Conservation (phyloP, 805 yeast species). For the Sungouiella blattae region DNA sequence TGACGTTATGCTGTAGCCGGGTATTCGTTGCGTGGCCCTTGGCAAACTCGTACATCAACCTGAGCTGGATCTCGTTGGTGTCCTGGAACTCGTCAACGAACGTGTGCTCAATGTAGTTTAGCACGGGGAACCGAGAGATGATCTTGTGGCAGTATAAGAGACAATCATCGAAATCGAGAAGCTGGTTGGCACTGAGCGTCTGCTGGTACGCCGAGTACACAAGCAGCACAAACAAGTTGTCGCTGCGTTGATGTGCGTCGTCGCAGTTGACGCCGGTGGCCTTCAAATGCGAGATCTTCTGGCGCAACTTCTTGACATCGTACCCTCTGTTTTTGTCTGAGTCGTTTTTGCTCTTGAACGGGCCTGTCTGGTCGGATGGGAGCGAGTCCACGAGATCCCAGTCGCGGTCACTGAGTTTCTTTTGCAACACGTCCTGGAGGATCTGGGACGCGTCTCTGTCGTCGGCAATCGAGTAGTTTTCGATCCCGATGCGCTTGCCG, state of each 20-base stretch:
- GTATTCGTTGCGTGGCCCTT: conserved; percentile 29
- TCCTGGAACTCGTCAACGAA: conserved; percentile 95
- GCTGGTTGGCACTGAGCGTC: conserved; percentile 36
- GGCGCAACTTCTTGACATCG: conserved; percentile 38
- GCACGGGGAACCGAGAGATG: conserved; percentile 43
- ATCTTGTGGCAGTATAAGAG: conserved; percentile 53
- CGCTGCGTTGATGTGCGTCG: conserved; percentile 14
- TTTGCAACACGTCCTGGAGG: conserved; percentile 38
- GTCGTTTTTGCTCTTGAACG: conserved; percentile 9
- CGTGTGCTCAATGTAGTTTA: conserved; percentile 59
- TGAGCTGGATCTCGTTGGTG: conserved; percentile 74
- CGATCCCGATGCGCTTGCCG: conserved; percentile 49
- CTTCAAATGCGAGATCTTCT: conserved; percentile 54
- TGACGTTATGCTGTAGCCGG: conserved; percentile 48
- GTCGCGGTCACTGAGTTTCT: conserved; percentile 18
- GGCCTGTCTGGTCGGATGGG: conserved; percentile 12
- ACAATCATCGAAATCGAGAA: conserved; percentile 83
- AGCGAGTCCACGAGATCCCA: conserved; percentile 11
- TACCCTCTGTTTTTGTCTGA: conserved; percentile 26
- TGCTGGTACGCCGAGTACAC: conserved; percentile 55
- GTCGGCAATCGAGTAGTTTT: conserved; percentile 54
- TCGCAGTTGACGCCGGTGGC: conserved; percentile 47
- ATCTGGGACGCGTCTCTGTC: conserved; percentile 56
- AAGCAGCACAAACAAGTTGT: conserved; percentile 17
- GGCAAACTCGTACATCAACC: conserved; percentile 53